phyloP scores from a whole-genome alignment of 2,329 filamentous ascomycete species.

The Tolypocladium album region DNA sequence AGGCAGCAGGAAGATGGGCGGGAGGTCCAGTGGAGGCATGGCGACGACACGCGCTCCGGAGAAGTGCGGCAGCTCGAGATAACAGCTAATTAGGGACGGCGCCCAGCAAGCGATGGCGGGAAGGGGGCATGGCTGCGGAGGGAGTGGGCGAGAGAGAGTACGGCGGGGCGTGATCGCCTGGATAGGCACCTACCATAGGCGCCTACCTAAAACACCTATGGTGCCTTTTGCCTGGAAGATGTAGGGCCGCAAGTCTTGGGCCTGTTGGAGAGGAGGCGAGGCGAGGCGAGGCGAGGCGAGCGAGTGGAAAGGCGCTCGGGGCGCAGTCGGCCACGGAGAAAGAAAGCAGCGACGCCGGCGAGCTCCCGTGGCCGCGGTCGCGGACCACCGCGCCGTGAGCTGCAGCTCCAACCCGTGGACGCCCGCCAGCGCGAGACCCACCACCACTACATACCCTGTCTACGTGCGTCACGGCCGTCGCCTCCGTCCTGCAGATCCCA shows the following conservation, averaged over 20 bases:
- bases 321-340: background rate
- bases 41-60: background rate
- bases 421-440: background rate
- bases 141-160: background rate
- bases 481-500: background rate
- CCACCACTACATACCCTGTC: background rate
- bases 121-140: background rate
- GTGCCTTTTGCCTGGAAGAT: too few relatives aligned
- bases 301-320: background rate
- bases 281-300: background rate
- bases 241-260: background rate
- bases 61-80: background rate
- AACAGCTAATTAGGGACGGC: background rate
- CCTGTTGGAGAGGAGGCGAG: too few relatives aligned
- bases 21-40: constrained; percentile 26
- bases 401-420: too few relatives aligned
- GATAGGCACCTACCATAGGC: too few relatives aligned
- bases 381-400: background rate
- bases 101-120: background rate
- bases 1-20: constrained; percentile 62
- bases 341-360: background rate
- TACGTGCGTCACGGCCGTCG: background rate
- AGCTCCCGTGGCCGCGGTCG: background rate
- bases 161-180: background rate
- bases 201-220: too few relatives aligned